phyloP scores from a whole-genome alignment of 208 protist species.

The Willaertia magna region DNA sequence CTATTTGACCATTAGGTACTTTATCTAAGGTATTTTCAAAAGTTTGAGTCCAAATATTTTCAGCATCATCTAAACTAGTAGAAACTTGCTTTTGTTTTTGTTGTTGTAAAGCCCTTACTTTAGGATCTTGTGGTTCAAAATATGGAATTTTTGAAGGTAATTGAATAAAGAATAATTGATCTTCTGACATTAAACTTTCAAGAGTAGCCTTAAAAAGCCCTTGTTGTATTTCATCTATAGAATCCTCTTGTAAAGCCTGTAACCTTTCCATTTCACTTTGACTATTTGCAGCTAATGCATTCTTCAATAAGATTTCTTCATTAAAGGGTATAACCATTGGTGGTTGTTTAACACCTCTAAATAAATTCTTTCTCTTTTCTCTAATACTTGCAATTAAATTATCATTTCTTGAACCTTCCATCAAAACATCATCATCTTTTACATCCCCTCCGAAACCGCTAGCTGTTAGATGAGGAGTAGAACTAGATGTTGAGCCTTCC shows the following conservation, averaged over 20 bases:
- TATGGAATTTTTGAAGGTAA: background rate
- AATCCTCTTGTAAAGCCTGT: background rate
- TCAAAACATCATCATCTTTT: background rate
- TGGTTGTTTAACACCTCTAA: background rate
- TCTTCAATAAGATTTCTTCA: background rate
- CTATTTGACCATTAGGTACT: background rate
- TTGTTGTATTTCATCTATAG: background rate
- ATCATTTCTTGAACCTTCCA: too few species aligned
- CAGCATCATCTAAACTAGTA: background rate
- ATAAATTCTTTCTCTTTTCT: background rate
- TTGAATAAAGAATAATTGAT: constrained; percentile 9
- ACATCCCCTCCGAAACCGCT: background rate
- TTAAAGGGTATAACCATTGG: background rate
- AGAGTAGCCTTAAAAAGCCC: background rate
- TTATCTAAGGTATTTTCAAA: background rate
- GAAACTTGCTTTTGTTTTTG: background rate
- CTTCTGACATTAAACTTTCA: background rate
- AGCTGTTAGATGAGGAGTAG: background rate
- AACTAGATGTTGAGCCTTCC: background rate
- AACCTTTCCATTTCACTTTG: background rate
- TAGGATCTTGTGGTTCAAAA: background rate
- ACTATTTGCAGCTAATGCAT: background rate
- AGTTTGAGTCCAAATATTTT: constrained; percentile 5
- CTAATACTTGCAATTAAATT: background rate
- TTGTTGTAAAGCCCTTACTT: background rate